A percentile compares a stretch with the other conserved stretches of the same genome.
phyloP scores from a whole-genome alignment of 805 yeast genomes.

The Suhomyces xylopsoci region DNA sequence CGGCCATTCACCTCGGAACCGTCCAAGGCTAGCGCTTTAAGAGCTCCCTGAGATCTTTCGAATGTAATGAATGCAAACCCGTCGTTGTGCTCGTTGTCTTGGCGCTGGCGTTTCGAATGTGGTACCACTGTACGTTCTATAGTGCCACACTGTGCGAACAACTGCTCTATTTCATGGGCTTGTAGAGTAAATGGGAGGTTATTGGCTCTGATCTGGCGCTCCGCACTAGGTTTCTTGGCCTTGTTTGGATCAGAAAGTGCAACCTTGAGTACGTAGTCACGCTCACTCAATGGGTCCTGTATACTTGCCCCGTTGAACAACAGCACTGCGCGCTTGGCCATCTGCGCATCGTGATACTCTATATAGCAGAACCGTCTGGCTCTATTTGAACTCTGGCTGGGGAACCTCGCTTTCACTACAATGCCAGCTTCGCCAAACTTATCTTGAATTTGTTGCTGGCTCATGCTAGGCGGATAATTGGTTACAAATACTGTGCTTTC shows the following conservation, averaged over 20 bases:
- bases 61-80: slow-evolving; percentile 70
- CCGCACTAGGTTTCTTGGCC: slow-evolving; percentile 48
- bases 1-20: slow-evolving; percentile 44
- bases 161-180: slow-evolving; percentile 32
- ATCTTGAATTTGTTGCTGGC: slow-evolving; percentile 33
- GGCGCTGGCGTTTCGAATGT: slow-evolving; percentile 18
- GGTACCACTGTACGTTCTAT: slow-evolving; percentile 52
- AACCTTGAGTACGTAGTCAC: slow-evolving; percentile 45
- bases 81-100: slow-evolving; percentile 40
- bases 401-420: slow-evolving; percentile 56
- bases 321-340: slow-evolving; percentile 44
- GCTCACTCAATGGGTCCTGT: slow-evolving; percentile 22
- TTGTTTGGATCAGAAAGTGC: slow-evolving; percentile 59
- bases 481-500: slow-evolving; percentile 67
- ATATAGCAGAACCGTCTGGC: slow-evolving; percentile 72
- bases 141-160: slow-evolving; percentile 50
- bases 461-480: slow-evolving; percentile 62
- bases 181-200: slow-evolving; percentile 49
- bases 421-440: slow-evolving; percentile 42
- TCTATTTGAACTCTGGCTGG: slow-evolving; percentile 53
- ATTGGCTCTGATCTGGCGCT: slow-evolving; percentile 55
- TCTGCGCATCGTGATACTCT: slow-evolving; percentile 46
- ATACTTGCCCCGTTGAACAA: slow-evolving; percentile 38
- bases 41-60: slow-evolving; percentile 41
- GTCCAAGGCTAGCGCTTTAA: slow-evolving; percentile 43